phyloP scores from a whole-genome alignment of 371 early-diverging fungal species.

The Amoeboaphelidium occidentale region DNA sequence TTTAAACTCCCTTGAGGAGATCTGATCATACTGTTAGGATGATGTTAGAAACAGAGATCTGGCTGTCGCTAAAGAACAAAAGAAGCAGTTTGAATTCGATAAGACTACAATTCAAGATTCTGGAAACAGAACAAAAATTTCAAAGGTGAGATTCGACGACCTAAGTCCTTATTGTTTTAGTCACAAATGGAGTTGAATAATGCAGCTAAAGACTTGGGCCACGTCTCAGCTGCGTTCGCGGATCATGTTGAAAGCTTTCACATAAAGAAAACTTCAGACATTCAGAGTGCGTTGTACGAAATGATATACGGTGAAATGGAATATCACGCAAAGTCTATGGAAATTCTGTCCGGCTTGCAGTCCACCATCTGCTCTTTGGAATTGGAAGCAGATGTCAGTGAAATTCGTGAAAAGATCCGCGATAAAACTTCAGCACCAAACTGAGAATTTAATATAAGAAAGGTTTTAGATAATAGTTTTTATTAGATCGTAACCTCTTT shows the following conservation, averaged over 20 bases:
- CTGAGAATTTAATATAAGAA: not conserved
- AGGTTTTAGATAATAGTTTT: too few species aligned
- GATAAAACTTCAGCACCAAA: not conserved
- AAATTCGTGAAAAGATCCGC: not conserved
- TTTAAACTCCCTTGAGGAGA: too few species aligned
- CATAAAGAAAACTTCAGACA: conserved; percentile 6
- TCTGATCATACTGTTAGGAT: too few species aligned
- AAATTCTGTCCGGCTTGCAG: conserved; percentile 10
- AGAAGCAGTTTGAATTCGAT: conserved; percentile 9
- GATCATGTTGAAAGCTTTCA: conserved; percentile 8
- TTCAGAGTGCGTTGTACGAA: conserved; percentile 9
- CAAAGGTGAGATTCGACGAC: not conserved
- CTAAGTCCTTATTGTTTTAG: conserved; percentile 3
- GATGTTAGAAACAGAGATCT: conserved; percentile 5
- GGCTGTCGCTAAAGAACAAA: conserved; percentile 9
- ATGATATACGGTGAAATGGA: conserved; percentile 10
- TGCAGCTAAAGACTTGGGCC: conserved; percentile 3
- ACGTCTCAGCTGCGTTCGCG: conserved; percentile 2
- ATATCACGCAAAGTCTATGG: conserved; percentile 8
- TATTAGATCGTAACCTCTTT: not conserved
- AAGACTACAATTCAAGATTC: conserved; percentile 7
- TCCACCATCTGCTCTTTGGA: conserved; percentile 3
- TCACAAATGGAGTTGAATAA: conserved; percentile 8
- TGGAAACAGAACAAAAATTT: conserved; percentile 6
- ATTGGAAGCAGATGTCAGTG: conserved; percentile 7